phyloP scores from a whole-genome alignment of 2,329 filamentous ascomycete genomes.

The Drechslerella coelobrocha region DNA sequence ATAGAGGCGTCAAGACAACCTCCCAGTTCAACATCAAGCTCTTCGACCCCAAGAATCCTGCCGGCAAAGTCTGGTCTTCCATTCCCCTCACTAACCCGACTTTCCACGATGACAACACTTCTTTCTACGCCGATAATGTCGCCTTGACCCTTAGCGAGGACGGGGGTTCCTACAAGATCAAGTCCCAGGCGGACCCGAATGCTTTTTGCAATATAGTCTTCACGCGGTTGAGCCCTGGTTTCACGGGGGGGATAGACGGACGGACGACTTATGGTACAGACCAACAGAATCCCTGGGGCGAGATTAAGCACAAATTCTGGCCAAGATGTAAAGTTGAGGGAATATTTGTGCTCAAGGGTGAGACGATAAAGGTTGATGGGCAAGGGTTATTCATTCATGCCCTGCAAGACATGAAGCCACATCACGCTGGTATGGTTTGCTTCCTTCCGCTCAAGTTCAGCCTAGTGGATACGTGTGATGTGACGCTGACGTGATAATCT shows the following conservation, averaged over 20 bases:
- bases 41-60: constrained; percentile 71
- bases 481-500: not conserved
- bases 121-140: constrained; percentile 85
- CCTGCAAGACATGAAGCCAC: constrained; percentile 97
- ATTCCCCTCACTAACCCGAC: constrained; percentile 78
- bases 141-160: constrained; percentile 86
- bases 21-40: constrained; percentile 94
- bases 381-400: constrained; percentile 81
- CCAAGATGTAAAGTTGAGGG: constrained; percentile 83
- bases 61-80: constrained; percentile 80
- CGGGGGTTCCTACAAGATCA: constrained; percentile 82
- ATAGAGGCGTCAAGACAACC: constrained; percentile 84
- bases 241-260: constrained; percentile 83
- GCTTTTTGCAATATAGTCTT: constrained; percentile 86
- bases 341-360: constrained; percentile 71
- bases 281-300: constrained; percentile 83
- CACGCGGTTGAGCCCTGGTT: constrained; percentile 76
- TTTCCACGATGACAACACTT: constrained; percentile 82
- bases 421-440: constrained; percentile 75
- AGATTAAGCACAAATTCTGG: constrained; percentile 94
- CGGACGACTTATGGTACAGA: constrained; percentile 87
- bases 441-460: not conserved
- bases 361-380: constrained; percentile 81
- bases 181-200: constrained; percentile 81
- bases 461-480: not conserved